phyloP scores from a whole-genome alignment of 345 rosid species.

The Euphorbia peplus region DNA sequence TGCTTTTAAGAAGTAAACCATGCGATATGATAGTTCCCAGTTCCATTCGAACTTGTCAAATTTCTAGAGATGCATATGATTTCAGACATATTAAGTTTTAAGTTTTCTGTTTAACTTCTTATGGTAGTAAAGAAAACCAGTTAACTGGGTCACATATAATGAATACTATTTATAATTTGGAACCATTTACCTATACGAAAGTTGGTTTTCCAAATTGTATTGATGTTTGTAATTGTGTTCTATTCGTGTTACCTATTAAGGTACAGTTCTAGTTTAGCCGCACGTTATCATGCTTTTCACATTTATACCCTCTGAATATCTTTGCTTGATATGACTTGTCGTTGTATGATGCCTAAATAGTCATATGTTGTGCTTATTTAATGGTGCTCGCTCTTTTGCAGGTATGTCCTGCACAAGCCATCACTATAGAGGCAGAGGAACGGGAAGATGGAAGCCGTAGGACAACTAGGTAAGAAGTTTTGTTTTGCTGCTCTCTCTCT shows the following conservation, averaged over 20 bases:
- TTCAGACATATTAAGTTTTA: background rate
- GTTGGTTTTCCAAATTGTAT: background rate
- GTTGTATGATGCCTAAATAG: background rate
- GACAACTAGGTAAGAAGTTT: conserved; percentile 68
- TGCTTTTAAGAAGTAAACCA: background rate
- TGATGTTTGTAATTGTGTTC: background rate
- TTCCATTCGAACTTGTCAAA: background rate
- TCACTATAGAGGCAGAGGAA: conserved; percentile 97
- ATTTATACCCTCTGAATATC: background rate
- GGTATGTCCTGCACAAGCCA: conserved; percentile 98
- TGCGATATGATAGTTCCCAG: background rate
- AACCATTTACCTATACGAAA: background rate
- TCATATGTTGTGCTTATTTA: conserved; percentile 11
- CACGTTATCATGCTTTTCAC: background rate
- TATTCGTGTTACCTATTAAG: background rate
- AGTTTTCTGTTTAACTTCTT: background rate
- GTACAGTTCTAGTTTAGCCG: background rate
- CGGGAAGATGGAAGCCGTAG: conserved; percentile 99
- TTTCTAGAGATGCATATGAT: background rate
- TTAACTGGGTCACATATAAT: background rate
- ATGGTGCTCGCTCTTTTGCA: conserved; percentile 27
- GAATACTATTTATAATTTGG: background rate
- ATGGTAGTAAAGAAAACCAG: background rate
- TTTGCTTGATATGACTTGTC: background rate
- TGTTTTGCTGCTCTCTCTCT: conserved; percentile 1